Base-by-base conservation (phyloP, 108 stramenopile genomes). In the Hondaea fermentalgiana region DNA sequence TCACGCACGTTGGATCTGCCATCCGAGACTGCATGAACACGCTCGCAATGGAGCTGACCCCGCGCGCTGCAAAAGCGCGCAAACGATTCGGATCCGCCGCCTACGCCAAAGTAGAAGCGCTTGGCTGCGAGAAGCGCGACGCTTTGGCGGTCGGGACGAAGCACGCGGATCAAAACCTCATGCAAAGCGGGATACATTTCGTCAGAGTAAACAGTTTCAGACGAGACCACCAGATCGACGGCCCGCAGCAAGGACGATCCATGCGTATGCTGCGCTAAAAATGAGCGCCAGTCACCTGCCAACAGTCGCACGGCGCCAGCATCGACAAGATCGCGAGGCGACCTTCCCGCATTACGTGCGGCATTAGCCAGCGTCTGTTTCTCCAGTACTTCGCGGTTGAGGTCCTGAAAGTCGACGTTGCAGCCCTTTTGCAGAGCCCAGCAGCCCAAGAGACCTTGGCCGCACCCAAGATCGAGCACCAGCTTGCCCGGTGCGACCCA, bases 81-180 rank as follows among this genome's bases (percentile, higher is more conserved):
- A 23, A 83, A 83, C n/a, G 49, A 45, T 21, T 53, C 45, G 3
- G 49, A n/a, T 12, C 76, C 76, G 28, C 76, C 76, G n/a, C 76
- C 76, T 43, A 83, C 76, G 4, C 76, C 76, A 83, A 83, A 83
- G 76, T 83, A 83, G 1, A 83, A 83, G 23, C 76, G 76, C 5
- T 83, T 83, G 45, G 76, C 76, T 8, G 76, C 76, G 6, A 83
- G 49, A 8, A 83, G 28, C n/a, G 49, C 45, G 17, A 83, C 76
- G 51, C 76, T 53, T 17, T 69, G 21, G 25, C 42, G 25, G 45
- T 28, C 76, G 6, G 76, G 76, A 19, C 51, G 45, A 43, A 83
- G 76, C n/a, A 47, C 45, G 49, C 28, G 76, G n/a, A 53, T 16
- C 19, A 83, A 23, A 12, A 83, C 49, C 6, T 47, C 76, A 4